phyloP scores from a whole-genome alignment of 257 asterid species.

The Linaria vulgaris region DNA sequence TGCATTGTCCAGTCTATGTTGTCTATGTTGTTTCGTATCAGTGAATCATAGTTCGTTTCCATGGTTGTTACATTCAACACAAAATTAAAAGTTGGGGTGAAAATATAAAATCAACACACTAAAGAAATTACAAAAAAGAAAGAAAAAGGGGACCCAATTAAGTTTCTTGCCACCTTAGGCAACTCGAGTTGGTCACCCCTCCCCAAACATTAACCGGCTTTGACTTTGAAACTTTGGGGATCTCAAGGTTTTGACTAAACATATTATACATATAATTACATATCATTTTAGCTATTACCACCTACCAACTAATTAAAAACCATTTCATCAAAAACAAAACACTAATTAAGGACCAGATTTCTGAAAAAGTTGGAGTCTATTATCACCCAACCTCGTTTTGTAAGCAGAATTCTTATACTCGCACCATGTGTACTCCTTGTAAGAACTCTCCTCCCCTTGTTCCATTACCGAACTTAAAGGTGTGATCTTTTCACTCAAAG shows the following conservation, averaged over 20 bases:
- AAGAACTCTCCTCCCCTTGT: constrained; percentile 54
- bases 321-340: too few relatives aligned
- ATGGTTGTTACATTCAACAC: constrained; percentile 20
- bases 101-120: not conserved
- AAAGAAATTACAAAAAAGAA: not conserved
- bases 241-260: constrained; percentile 10
- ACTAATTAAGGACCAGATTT: constrained; percentile 26
- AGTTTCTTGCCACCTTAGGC: constrained; percentile 24
- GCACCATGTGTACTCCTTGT: constrained; percentile 68
- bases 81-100: constrained; percentile 9
- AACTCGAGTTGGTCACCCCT: constrained; percentile 27
- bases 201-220: constrained; percentile 4
- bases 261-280: not conserved
- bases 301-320: constrained; percentile 1
- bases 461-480: constrained; percentile 49
- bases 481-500: constrained; percentile 42
- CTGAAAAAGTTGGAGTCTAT: constrained; percentile 49
- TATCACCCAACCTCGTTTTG: constrained; percentile 55
- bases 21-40: too few relatives aligned
- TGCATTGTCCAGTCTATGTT: too few relatives aligned
- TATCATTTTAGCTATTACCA: not conserved
- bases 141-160: not conserved
- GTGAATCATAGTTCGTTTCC: too few relatives aligned
- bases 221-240: too few relatives aligned
- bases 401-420: constrained; percentile 68